Conservation (phyloP, 208 protist genomes). For the Chromosphaera perkinsii region DNA sequence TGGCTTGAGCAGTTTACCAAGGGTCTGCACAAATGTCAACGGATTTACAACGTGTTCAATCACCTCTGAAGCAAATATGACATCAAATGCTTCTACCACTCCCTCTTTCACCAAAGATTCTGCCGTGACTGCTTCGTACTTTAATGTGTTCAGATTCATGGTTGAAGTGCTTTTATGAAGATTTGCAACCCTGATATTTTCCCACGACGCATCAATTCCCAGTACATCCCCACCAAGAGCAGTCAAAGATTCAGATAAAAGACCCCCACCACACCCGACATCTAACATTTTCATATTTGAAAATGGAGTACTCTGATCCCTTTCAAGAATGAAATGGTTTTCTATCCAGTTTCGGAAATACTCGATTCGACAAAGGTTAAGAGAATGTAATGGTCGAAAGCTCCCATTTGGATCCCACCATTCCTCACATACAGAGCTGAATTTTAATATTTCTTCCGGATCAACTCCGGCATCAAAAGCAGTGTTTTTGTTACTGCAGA, state of each 20-base stretch:
- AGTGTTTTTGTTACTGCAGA: too few relatives aligned
- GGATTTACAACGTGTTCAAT: background rate
- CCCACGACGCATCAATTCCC: background rate
- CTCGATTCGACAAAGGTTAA: too few relatives aligned
- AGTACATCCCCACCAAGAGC: background rate
- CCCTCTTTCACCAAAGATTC: background rate
- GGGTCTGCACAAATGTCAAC: background rate
- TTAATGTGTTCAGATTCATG: background rate
- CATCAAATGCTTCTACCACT: background rate
- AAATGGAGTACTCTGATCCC: background rate
- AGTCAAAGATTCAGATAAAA: background rate
- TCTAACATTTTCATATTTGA: background rate
- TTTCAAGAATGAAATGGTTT: background rate
- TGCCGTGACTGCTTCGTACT: background rate
- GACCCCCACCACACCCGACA: background rate
- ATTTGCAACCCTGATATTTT: background rate
- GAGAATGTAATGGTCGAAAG: too few relatives aligned
- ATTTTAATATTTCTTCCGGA: too few relatives aligned
- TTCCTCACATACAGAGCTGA: too few relatives aligned
- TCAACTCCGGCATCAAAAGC: too few relatives aligned
- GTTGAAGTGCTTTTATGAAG: background rate
- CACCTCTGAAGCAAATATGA: background rate
- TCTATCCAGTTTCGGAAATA: too few relatives aligned
- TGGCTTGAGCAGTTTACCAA: background rate
- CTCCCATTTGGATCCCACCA: too few relatives aligned